Base-by-base conservation (phyloP, 192 early-diverging fungal species). In the Geranomyces variabilis region DNA sequence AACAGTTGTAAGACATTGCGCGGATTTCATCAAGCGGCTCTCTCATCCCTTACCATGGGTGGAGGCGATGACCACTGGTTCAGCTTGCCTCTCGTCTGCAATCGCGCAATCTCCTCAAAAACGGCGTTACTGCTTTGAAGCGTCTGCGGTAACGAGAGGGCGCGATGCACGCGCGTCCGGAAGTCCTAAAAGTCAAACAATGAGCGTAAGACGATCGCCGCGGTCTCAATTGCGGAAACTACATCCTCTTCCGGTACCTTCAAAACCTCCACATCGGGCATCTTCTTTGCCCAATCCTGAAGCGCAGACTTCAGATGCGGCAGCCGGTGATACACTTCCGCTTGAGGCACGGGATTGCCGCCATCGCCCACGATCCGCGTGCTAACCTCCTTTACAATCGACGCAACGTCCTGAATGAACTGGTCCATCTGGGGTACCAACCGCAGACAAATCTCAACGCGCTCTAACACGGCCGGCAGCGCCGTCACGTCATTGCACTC, bases 371-470 rank as follows among this genome's bases (percentile, higher is more conserved):
- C 28, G 21, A 67, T 15, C 26, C 66, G 66, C 44, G n/a, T 30
- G 10, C 21, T 44, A 14, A 15, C n/a, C 47, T 17, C 46, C 61
- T 61, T 30, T 4, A 71, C 70, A 30, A 34, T 61, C 46, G 0
- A 22, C 19, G 67, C 29, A 1, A 73, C 55, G 28, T 44, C 36
- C 7, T 57, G 19, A 12, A 73, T 34, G 41, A 73, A 73, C 71
- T 30, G 53, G 46, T 79, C 65, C 74, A 76, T 76, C 66, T 79
- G 78, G 1, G 74, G 74, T 15, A 76, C 59, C 15, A 76, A 47
- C 31, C 69, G 53, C 30, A 76, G 34, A 33, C 73, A 56, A 12
- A 47, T 19, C 29, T 71, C 67, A 4, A 76, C 53, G 24, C 26
- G 46, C 24, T 76, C 78, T 17, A 79, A 15, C 8, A 33, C 68